phyloP scores from a whole-genome alignment of 768 basidiomycete species.

The Leccinum ochraceum region DNA sequence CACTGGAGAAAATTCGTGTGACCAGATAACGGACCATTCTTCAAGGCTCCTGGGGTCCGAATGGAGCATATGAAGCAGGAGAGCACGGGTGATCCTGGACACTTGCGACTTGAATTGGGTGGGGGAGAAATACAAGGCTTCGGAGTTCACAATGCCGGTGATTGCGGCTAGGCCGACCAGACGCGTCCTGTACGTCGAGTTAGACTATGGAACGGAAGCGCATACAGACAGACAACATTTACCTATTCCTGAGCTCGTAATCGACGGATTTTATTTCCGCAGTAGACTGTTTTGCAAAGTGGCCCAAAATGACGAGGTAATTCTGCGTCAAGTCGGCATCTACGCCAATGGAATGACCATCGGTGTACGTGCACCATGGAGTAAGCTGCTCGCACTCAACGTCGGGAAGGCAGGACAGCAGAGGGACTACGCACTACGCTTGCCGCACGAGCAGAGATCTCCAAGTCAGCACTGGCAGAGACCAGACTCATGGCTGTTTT shows the following conservation, averaged over 20 bases:
- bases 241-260: slow-evolving; percentile 77
- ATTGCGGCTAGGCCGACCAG: slow-evolving; percentile 86
- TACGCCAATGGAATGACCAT: slow-evolving; percentile 79
- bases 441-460: slow-evolving; percentile 75
- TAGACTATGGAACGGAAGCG: background rate
- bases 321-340: slow-evolving; percentile 68
- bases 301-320: slow-evolving; percentile 66
- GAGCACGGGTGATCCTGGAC: slow-evolving; percentile 65
- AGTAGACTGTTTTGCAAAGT: slow-evolving; percentile 64
- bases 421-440: slow-evolving; percentile 60
- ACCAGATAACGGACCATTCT: slow-evolving; percentile 53
- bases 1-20: slow-evolving; percentile 38
- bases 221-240: slow-evolving; percentile 4
- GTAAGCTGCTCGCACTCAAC: slow-evolving; percentile 58
- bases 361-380: slow-evolving; percentile 90
- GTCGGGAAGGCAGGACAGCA: background rate
- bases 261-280: slow-evolving; percentile 52
- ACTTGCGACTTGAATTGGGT: slow-evolving; percentile 74
- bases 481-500: slow-evolving; percentile 55
- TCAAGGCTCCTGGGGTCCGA: slow-evolving; percentile 60
- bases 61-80: slow-evolving; percentile 69
- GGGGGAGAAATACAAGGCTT: slow-evolving; percentile 77
- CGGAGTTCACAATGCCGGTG: slow-evolving; percentile 77
- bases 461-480: slow-evolving; percentile 55
- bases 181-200: slow-evolving; percentile 56